A percentile compares a stretch with the other conserved stretches of the same genome.
These are phyloP conservation scores for Penicillium taxi DNA, from an alignment of 495 filamentous ascomycete species.

Conservation along the genomic window DNA sequence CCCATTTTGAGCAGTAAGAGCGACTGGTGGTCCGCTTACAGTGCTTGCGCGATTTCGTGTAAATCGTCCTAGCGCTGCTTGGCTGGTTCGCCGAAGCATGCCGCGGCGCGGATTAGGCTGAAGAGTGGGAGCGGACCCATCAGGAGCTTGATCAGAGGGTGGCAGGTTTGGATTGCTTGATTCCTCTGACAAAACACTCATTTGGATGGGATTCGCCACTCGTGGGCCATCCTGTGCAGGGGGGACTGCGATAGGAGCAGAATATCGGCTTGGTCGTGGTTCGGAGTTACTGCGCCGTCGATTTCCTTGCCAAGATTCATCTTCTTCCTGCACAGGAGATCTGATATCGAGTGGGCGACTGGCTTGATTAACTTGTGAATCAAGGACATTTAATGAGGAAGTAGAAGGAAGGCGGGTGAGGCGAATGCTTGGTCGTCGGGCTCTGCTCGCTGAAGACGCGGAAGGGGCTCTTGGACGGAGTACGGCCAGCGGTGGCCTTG, in stretches of 20 bases:
- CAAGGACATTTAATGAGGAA: constrained; percentile 13
- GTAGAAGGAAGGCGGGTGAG: constrained; percentile 29
- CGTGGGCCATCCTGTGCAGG: constrained; percentile 28
- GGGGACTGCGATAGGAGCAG: constrained; percentile 23
- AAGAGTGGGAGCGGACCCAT: constrained; percentile 8
- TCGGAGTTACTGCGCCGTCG: constrained; percentile 43
- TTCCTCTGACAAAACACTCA: constrained; percentile 34
- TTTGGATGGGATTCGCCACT: constrained; percentile 28
- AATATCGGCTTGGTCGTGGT: constrained; percentile 35
- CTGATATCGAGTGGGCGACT: constrained; percentile 9
- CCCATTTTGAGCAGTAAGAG: background rate
- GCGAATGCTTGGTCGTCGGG: constrained; percentile 36
- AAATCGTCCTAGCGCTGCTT: constrained; percentile 27
- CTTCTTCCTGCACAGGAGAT: constrained; percentile 21
- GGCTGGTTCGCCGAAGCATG: constrained; percentile 28
- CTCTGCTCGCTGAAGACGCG: constrained; percentile 3
- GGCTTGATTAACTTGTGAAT: constrained; percentile 6
- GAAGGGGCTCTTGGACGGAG: constrained; percentile 5
- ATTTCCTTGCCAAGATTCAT: constrained; percentile 23
- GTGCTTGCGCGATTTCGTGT: constrained; percentile 31
- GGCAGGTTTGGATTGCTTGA: constrained; percentile 18
- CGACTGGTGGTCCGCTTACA: constrained; percentile 19
- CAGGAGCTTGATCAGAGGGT: constrained; percentile 3
- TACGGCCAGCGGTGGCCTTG: constrained; percentile 7
- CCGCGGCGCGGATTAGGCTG: constrained; percentile 15